Percentiles rank a stretch among this genome's conserved stretches.
phyloP scores from a whole-genome alignment of 1,139 yeast genomes.

The Schwanniomyces etchellsii region DNA sequence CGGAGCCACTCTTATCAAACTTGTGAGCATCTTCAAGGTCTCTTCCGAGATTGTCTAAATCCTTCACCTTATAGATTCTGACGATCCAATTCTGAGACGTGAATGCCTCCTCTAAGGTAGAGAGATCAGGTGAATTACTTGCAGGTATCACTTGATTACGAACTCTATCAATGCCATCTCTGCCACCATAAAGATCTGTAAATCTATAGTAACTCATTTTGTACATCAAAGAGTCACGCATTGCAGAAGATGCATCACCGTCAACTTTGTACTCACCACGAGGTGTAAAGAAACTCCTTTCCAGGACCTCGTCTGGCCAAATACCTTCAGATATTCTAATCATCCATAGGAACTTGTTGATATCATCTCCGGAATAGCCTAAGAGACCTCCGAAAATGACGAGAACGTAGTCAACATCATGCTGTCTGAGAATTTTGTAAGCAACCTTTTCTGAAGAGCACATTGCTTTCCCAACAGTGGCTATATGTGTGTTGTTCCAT shows the following conservation, averaged over 20 bases:
- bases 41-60: constrained; percentile 83
- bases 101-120: constrained; percentile 87
- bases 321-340: constrained; percentile 97
- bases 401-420: constrained; percentile 92
- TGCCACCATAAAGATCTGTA: constrained; percentile 65
- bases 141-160: constrained; percentile 74
- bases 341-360: constrained; percentile 98
- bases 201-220: constrained; percentile 91
- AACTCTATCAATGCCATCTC: constrained; percentile 77
- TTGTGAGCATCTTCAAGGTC: constrained; percentile 39
- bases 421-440: constrained; percentile 79
- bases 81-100: constrained; percentile 97
- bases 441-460: constrained; percentile 83
- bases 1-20: constrained; percentile 32
- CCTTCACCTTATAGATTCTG: constrained; percentile 89
- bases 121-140: constrained; percentile 53
- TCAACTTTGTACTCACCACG: constrained; percentile 89
- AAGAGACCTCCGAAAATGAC: constrained; percentile 91
- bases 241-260: constrained; percentile 69
- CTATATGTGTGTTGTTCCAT: constrained; percentile 99
- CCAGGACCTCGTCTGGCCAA: constrained; percentile 96
- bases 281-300: constrained; percentile 77
- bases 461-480: constrained; percentile 99
- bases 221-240: constrained; percentile 89
- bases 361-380: constrained; percentile 95